Evolutionary conservation across 2,329 filamentous ascomycete species (phyloP).

Genomic region (Diaporthe amygdali): DNA sequence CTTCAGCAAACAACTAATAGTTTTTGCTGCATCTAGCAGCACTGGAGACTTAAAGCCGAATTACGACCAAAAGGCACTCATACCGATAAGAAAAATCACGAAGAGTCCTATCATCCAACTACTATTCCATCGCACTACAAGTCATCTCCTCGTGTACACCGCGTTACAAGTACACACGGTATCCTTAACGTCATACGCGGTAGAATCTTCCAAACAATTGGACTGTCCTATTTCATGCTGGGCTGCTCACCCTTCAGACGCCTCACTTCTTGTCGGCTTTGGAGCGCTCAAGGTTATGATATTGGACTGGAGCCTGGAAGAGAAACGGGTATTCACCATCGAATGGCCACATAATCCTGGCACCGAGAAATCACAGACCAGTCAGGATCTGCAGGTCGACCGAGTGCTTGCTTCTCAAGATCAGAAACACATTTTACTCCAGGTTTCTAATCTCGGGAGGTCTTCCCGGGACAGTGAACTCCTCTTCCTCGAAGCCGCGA

Average conservation of each 20-base stretch:
- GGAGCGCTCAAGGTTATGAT: not conserved
- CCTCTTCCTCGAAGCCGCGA: not conserved
- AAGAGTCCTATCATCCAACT: not conserved
- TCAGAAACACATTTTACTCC: not conserved
- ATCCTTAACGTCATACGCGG: not conserved
- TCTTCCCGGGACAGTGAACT: not conserved
- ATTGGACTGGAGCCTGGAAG: not conserved
- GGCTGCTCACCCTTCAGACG: not conserved
- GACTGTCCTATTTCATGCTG: not conserved
- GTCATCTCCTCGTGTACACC: not conserved
- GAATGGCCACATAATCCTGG: not conserved
- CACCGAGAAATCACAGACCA: not conserved
- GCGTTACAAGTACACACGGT: not conserved
- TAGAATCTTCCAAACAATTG: not conserved
- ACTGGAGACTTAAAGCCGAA: not conserved
- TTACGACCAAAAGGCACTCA: not conserved
- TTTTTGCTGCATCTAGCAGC: not conserved
- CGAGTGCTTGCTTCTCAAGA: not conserved
- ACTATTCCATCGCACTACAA: not conserved
- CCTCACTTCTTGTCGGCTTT: not conserved
- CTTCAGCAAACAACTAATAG: not conserved
- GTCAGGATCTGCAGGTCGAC: not conserved
- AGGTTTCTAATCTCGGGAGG: not conserved
- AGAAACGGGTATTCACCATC: not conserved
- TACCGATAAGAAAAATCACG: not conserved